These are phyloP conservation scores for Penicillium brevicompactum DNA, from an alignment of 2,329 filamentous ascomycete species.

Conservation along the genomic window DNA sequence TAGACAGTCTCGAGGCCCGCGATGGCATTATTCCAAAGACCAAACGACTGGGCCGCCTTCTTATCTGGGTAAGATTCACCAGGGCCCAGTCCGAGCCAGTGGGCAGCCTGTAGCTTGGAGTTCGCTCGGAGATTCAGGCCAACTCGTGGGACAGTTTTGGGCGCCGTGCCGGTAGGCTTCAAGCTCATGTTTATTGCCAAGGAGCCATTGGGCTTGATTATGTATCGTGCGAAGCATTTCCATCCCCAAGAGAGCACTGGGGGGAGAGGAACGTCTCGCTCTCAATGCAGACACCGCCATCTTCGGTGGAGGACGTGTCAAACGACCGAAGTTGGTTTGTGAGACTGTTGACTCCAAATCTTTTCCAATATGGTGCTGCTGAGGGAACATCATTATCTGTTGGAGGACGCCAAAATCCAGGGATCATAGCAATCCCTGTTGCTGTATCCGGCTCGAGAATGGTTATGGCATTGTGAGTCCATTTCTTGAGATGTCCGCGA, in stretches of 20 bases:
- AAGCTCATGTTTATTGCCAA: slow-evolving; percentile 12
- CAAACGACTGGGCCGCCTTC: slow-evolving; percentile 22
- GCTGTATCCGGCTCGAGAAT: background rate
- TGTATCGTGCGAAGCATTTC: slow-evolving; percentile 15
- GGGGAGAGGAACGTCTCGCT: slow-evolving; percentile 19
- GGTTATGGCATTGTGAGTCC: background rate
- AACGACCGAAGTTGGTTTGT: slow-evolving; percentile 2
- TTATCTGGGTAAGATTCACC: slow-evolving; percentile 32
- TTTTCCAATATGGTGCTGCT: slow-evolving; percentile 28
- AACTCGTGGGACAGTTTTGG: slow-evolving; percentile 16
- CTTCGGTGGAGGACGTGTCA: background rate
- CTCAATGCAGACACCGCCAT: slow-evolving; percentile 9
- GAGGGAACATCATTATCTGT: slow-evolving; percentile 35
- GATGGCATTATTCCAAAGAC: slow-evolving; percentile 18
- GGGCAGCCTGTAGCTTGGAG: slow-evolving; percentile 12
- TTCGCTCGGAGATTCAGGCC: slow-evolving; percentile 21
- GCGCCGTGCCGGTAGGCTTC: slow-evolving; percentile 16
- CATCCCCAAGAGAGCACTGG: slow-evolving; percentile 28
- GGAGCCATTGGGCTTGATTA: slow-evolving; percentile 11
- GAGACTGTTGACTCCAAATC: slow-evolving; percentile 18
- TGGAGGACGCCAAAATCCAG: slow-evolving; percentile 36
- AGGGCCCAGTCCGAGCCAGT: slow-evolving; percentile 30
- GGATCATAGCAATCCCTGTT: slow-evolving; percentile 15
- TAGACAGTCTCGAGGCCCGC: slow-evolving; percentile 26
- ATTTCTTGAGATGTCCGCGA: slow-evolving; percentile 6